These are phyloP conservation scores for Cladosporium austrohemisphaericum DNA, from an alignment of 2,329 filamentous ascomycete genomes.

Conservation along the genomic window DNA sequence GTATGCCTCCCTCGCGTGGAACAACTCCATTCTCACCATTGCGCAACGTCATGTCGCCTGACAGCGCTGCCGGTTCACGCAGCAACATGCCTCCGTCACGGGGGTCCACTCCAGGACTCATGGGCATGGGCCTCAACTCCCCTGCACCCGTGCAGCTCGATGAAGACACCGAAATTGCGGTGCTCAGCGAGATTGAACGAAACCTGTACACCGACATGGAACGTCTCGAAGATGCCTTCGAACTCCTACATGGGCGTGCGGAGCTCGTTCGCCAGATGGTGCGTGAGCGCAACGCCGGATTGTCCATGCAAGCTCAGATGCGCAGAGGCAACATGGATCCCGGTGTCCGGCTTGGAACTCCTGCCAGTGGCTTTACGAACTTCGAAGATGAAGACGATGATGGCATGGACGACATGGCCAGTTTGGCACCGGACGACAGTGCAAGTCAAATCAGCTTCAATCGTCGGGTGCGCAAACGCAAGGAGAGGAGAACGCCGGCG, in stretches of 20 bases:
- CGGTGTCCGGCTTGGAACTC: constrained; percentile 42
- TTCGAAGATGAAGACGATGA: constrained; percentile 32
- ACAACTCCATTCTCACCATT: constrained; percentile 49
- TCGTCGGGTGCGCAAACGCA: constrained; percentile 62
- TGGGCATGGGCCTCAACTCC: constrained; percentile 34
- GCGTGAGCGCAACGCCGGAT: constrained; percentile 75
- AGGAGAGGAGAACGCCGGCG: constrained; percentile 65
- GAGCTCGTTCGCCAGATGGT: constrained; percentile 75
- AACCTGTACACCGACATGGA: constrained; percentile 96
- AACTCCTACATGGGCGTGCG: constrained; percentile 80
- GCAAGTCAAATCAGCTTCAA: constrained; percentile 77
- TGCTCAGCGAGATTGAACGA: constrained; percentile 83
- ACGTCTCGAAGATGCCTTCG: constrained; percentile 87
- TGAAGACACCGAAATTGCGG: constrained; percentile 88
- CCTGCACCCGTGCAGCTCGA: constrained; percentile 75
- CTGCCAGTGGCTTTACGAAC: constrained; percentile 35
- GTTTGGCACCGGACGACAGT: constrained; percentile 71
- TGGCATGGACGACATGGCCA: constrained; percentile 39
- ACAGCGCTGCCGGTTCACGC: constrained; percentile 7
- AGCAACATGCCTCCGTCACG: constrained; percentile 32
- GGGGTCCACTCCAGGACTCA: constrained; percentile 29
- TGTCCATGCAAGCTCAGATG: constrained; percentile 63
- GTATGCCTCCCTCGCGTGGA: constrained; percentile 40
- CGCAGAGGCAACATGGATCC: constrained; percentile 49
- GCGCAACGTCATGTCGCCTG: constrained; percentile 25